Percentiles rank a stretch among this genome's conserved stretches.
Conservation (phyloP, 257 asterid species). For the Solanum bulbocastanum region DNA sequence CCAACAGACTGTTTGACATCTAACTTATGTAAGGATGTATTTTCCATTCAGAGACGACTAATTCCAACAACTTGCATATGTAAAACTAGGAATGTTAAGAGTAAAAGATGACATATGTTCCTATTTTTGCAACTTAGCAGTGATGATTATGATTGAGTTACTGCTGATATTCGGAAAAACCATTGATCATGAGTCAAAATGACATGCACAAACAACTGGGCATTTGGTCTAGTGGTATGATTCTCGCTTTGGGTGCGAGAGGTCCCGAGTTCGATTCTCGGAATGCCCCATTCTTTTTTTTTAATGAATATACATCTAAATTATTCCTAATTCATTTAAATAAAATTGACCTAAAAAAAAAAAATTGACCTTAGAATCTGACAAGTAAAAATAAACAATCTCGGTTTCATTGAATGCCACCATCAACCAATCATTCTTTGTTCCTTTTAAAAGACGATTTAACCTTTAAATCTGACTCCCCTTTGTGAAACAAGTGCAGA, state of each 20-base stretch:
- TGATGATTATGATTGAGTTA: background rate
- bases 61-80: background rate
- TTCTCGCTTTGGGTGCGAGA: conserved; percentile 63
- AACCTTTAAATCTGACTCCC: background rate
- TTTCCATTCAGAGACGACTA: background rate
- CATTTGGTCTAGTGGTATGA: too few relatives aligned
- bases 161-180: background rate
- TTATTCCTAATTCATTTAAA: background rate
- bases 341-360: background rate
- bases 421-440: background rate
- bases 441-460: background rate
- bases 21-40: background rate
- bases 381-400: background rate
- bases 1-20: background rate
- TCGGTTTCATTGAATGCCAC: background rate
- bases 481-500: background rate
- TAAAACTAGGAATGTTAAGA: background rate
- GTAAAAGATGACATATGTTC: background rate
- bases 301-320: background rate
- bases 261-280: conserved; percentile 73
- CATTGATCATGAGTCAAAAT: background rate
- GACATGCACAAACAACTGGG: background rate
- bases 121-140: background rate
- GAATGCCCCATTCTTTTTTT: conserved; percentile 41
- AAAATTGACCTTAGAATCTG: background rate